phyloP scores from a whole-genome alignment of 2,329 filamentous ascomycete genomes.

The Metarhizium rileyi region DNA sequence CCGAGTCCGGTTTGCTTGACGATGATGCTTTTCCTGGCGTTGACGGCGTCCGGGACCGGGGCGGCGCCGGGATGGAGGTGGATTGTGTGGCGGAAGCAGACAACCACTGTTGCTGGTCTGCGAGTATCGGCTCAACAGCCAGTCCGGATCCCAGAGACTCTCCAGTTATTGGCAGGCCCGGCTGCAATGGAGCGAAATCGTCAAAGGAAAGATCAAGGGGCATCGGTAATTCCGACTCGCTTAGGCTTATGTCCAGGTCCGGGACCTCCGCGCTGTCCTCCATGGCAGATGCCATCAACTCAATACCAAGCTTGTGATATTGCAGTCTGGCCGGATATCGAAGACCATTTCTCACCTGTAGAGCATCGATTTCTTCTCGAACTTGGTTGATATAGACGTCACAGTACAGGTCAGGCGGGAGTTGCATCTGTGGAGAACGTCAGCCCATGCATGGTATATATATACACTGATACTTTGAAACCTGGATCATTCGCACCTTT shows the following conservation, averaged over 20 bases:
- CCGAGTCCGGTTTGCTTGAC: slow-evolving; percentile 26
- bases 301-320: slow-evolving; percentile 33
- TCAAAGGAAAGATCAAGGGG: not conserved
- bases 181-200: not conserved
- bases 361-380: slow-evolving; percentile 30
- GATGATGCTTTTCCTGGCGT: not conserved
- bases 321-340: slow-evolving; percentile 21
- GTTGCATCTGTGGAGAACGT: slow-evolving; percentile 23
- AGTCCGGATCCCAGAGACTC: not conserved
- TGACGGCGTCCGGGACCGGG: not conserved
- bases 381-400: slow-evolving; percentile 32
- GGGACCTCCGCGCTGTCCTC: slow-evolving; percentile 10
- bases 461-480: too few relatives aligned
- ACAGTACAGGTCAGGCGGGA: slow-evolving; percentile 28
- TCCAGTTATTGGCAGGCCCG: not conserved
- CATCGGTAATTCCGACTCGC: not conserved
- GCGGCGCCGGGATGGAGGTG: not conserved
- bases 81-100: not conserved
- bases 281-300: slow-evolving; percentile 31
- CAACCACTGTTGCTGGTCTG: not conserved
- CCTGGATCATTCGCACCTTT: slow-evolving; percentile 29
- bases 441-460: not conserved
- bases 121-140: not conserved
- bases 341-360: slow-evolving; percentile 15
- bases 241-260: not conserved